Evolutionary conservation across 1,284 basidiomycete species (phyloP).

Genomic region (Grifola frondosa): DNA sequence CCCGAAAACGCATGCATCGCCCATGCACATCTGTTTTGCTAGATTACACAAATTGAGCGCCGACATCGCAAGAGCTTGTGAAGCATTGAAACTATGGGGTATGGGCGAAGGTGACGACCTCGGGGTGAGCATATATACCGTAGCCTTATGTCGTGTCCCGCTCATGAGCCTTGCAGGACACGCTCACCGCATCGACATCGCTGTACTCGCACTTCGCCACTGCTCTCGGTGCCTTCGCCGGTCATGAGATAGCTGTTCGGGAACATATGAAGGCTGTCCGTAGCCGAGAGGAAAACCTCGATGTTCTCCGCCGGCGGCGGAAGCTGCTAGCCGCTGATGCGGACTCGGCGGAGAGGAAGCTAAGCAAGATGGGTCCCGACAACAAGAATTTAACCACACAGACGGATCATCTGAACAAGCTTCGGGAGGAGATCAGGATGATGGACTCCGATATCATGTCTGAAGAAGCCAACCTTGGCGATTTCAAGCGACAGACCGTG

Average conservation of each 20-base stretch:
- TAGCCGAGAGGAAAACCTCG: constrained; percentile 81
- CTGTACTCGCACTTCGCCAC: constrained; percentile 71
- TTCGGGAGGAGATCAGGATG: constrained; percentile 76
- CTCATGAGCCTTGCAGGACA: constrained; percentile 77
- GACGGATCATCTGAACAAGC: constrained; percentile 70
- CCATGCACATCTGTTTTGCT: no score
- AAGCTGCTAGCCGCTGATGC: constrained; percentile 70
- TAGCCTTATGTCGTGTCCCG: no score
- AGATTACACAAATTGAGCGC: constrained; percentile 65
- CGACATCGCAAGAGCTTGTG: constrained; percentile 72
- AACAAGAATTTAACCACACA: constrained; percentile 84
- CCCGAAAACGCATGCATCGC: no score
- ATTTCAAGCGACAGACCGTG: constrained; percentile 78
- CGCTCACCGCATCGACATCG: constrained; percentile 69
- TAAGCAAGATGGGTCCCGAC: constrained; percentile 88
- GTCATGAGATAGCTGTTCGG: constrained; percentile 74
- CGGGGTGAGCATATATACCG: constrained; percentile 47
- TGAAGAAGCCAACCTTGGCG: constrained; percentile 81
- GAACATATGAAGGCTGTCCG: constrained; percentile 78
- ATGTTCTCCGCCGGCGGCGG: constrained; percentile 73
- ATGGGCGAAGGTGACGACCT: constrained; percentile 87
- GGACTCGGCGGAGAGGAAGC: constrained; percentile 87
- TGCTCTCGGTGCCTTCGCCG: constrained; percentile 72
- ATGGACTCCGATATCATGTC: constrained; percentile 84
- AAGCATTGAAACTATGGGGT: constrained; percentile 79